A percentile compares a stretch with the other conserved stretches of the same genome.
Conservation (phyloP, 176 grass and related monocot genomes). For the Aegilops longissima region DNA sequence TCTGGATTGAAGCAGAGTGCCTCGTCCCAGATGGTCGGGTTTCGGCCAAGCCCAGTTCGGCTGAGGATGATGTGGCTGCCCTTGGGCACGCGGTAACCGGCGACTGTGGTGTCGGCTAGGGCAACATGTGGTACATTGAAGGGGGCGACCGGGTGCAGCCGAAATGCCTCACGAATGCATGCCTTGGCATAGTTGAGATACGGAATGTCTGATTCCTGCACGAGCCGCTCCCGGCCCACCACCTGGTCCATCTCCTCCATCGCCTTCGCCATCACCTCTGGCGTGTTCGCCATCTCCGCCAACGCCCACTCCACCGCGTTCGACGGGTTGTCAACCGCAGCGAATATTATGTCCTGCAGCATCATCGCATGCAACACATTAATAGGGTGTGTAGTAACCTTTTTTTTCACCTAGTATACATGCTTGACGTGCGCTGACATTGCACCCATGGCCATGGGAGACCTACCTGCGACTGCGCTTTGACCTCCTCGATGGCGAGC, state of each 20-base stretch:
- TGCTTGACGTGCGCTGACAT: not conserved
- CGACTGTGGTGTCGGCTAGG: conserved; percentile 10
- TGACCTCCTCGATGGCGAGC: conserved; percentile 24
- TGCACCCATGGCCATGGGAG: too few species aligned
- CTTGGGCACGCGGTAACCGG: conserved; percentile 31
- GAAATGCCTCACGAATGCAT: conserved; percentile 24
- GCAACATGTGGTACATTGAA: conserved; percentile 35
- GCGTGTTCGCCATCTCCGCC: conserved; percentile 17
- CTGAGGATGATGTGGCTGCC: conserved; percentile 26
- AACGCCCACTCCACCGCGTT: conserved; percentile 22
- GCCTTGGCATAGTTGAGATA: conserved; percentile 26
- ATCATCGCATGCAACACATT: too few species aligned
- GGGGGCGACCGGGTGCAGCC: conserved; percentile 21
- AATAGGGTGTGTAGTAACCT: not conserved
- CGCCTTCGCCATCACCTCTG: conserved; percentile 16
- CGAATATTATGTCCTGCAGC: conserved; percentile 10
- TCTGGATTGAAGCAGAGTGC: conserved; percentile 8
- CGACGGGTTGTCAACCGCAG: conserved; percentile 23
- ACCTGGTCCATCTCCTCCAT: conserved; percentile 32
- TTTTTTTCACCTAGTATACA: not conserved
- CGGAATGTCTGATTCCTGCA: conserved; percentile 19
- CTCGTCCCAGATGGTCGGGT: conserved; percentile 22
- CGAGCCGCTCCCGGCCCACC: conserved; percentile 7
- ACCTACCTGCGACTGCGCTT: not conserved
- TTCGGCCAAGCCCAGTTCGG: conserved; percentile 9